These are phyloP conservation scores for Candida maris DNA, from an alignment of 805 yeast species.

Conservation along the genomic window DNA sequence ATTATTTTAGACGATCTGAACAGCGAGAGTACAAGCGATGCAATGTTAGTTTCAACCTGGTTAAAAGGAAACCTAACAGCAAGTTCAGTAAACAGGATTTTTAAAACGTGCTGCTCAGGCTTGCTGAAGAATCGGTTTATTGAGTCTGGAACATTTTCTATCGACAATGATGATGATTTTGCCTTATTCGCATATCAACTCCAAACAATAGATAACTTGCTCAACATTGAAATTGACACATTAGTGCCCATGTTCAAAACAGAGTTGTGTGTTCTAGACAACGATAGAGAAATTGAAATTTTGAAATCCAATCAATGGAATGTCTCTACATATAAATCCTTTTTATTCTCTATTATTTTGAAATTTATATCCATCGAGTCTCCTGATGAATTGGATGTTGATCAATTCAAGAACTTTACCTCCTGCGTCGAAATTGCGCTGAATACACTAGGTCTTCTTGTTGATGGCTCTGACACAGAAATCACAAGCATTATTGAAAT, in stretches of 20 bases:
- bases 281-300: constrained; percentile 38
- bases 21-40: constrained; percentile 40
- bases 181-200: constrained; percentile 61
- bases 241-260: constrained; percentile 48
- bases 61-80: constrained; percentile 39
- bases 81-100: constrained; percentile 59
- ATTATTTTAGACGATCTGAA: constrained; percentile 62
- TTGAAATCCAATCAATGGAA: constrained; percentile 44
- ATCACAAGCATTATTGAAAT: constrained; percentile 35
- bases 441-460: constrained; percentile 40
- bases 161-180: constrained; percentile 51
- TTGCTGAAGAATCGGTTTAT: constrained; percentile 39
- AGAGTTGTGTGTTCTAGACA: constrained; percentile 58
- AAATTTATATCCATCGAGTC: constrained; percentile 39
- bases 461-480: constrained; percentile 56
- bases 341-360: constrained; percentile 43
- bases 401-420: constrained; percentile 28
- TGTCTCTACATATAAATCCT: constrained; percentile 58
- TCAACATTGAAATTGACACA: constrained; percentile 41
- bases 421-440: constrained; percentile 42
- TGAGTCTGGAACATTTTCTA: constrained; percentile 22
- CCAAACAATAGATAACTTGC: constrained; percentile 47
- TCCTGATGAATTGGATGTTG: constrained; percentile 16
- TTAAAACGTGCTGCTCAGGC: constrained; percentile 53
- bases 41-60: constrained; percentile 47